phyloP scores from a whole-genome alignment of 163 green algal species.

The Chloromonas sp. region DNA sequence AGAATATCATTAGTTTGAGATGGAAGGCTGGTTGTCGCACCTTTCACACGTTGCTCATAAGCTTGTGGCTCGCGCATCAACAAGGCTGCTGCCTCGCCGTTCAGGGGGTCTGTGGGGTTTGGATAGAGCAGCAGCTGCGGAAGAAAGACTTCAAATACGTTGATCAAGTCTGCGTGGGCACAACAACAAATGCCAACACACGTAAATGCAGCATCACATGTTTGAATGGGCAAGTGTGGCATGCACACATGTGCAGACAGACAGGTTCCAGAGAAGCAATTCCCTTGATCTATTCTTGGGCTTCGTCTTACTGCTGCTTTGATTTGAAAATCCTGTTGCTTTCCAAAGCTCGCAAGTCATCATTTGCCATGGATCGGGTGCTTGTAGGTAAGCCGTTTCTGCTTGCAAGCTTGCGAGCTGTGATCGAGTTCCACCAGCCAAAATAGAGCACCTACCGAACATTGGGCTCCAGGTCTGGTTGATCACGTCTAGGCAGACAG shows the following conservation, averaged over 20 bases:
- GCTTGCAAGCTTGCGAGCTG: no score
- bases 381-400: no score
- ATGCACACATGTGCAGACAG: no score
- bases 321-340: no score
- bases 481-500: constrained; percentile 98
- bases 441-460: constrained; percentile 71
- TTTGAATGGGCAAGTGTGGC: no score
- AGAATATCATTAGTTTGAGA: background rate
- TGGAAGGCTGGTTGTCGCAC: constrained; percentile 25
- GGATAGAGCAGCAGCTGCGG: constrained; percentile 98
- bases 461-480: constrained; percentile 99
- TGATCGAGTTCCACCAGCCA: no score
- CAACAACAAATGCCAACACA: no score
- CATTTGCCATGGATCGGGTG: no score
- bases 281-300: no score
- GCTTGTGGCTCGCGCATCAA: constrained; percentile 90
- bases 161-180: constrained; percentile 84
- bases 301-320: no score
- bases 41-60: constrained; percentile 86
- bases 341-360: no score
- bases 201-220: no score
- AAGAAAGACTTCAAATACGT: constrained; percentile 99
- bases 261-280: background rate
- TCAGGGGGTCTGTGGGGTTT: constrained; percentile 95
- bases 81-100: constrained; percentile 94